Evolutionary conservation across 1,284 basidiomycete genomes (phyloP).

Genomic region (Hemileia vastatrix): DNA sequence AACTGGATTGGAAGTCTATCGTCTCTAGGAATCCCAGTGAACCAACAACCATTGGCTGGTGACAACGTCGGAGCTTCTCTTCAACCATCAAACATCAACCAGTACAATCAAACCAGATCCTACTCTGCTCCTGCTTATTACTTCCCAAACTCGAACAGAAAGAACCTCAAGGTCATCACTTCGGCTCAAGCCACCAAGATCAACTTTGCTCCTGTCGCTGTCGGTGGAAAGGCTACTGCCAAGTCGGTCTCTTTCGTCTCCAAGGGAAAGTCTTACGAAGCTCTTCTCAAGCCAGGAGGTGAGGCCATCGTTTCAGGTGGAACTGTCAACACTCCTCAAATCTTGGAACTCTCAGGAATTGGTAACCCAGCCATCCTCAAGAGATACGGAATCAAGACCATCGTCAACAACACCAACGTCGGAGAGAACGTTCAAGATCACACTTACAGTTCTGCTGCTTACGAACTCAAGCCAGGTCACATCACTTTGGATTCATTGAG

Average conservation of each 20-base stretch:
- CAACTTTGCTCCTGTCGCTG: slow-evolving; percentile 28
- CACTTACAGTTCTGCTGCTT: slow-evolving; percentile 32
- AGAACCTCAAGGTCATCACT: slow-evolving; percentile 37
- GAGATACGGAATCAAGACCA: slow-evolving; percentile 45
- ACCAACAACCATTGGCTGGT: slow-evolving; percentile 32
- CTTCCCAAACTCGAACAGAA: slow-evolving; percentile 26
- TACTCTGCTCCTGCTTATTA: slow-evolving; percentile 42
- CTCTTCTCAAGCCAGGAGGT: slow-evolving; percentile 25
- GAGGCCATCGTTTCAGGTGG: slow-evolving; percentile 38
- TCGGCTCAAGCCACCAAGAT: slow-evolving; percentile 36
- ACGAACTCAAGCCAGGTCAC: slow-evolving; percentile 28
- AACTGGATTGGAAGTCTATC: slow-evolving; percentile 31
- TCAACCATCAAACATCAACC: slow-evolving; percentile 26
- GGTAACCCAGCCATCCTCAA: slow-evolving; percentile 35
- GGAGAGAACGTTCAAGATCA: slow-evolving; percentile 38
- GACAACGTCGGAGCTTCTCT: slow-evolving; percentile 33
- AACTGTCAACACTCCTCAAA: slow-evolving; percentile 37
- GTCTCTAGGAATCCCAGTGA: slow-evolving; percentile 29
- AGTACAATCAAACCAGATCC: slow-evolving; percentile 36
- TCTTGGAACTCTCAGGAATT: slow-evolving; percentile 42
- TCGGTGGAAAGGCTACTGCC: slow-evolving; percentile 18
- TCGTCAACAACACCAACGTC: slow-evolving; percentile 46
- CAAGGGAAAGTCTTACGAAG: slow-evolving; percentile 27
- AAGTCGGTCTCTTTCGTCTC: slow-evolving; percentile 29
- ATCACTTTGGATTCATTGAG: slow-evolving; percentile 35